Evolutionary conservation across 331 rosid species (phyloP).

Genomic region (Prunus yedoensis): DNA sequence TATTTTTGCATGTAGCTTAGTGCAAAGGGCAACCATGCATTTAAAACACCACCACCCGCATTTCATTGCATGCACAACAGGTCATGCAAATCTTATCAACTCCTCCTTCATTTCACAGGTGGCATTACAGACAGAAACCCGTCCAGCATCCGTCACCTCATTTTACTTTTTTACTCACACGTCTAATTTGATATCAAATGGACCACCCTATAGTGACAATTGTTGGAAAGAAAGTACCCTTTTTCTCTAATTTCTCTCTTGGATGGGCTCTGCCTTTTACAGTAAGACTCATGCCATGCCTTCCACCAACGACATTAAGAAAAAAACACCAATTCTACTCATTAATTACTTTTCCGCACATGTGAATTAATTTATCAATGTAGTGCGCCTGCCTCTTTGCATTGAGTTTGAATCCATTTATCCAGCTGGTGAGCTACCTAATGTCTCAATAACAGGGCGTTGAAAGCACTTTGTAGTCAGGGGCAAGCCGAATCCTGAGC

Average conservation of each 20-base stretch:
- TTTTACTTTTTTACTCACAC: neutral
- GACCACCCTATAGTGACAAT: constrained; percentile 54
- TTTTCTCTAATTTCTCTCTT: neutral
- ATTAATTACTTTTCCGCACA: no score
- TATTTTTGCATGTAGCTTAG: constrained; percentile 35
- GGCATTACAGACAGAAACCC: neutral
- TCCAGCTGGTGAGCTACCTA: no score
- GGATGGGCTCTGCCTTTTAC: no score
- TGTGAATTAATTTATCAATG: no score
- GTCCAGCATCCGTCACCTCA: constrained; percentile 7
- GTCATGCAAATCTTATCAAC: constrained; percentile 39
- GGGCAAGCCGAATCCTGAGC: no score
- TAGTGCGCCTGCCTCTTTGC: no score
- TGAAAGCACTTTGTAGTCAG: no score
- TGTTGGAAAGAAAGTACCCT: constrained; percentile 29
- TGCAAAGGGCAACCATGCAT: constrained; percentile 43
- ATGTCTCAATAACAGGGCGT: no score
- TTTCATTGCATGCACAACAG: neutral
- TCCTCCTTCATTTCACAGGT: constrained; percentile 27
- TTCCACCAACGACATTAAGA: no score
- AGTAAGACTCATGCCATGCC: no score
- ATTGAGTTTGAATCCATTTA: no score
- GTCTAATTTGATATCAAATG: constrained; percentile 15
- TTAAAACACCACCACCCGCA: neutral
- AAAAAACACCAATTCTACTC: no score